Evolutionary conservation across 768 basidiomycete species (phyloP).

Genomic region (Clavulina sp.): DNA sequence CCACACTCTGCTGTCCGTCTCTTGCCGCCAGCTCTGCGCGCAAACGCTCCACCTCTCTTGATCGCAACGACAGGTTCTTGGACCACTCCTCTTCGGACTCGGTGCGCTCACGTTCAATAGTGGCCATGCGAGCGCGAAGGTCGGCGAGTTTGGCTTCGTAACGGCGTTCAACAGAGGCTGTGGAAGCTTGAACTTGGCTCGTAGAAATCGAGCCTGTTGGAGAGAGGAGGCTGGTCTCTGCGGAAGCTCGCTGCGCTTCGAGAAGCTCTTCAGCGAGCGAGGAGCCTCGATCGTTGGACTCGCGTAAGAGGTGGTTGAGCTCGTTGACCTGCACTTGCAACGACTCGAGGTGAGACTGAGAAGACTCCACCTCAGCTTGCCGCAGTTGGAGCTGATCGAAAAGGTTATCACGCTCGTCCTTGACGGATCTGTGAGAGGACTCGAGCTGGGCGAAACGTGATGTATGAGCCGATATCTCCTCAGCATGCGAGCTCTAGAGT

Average conservation of each 20-base stretch:
- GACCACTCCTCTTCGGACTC: slow-evolving; percentile 86
- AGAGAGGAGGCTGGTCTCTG: slow-evolving; percentile 23
- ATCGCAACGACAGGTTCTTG: slow-evolving; percentile 60
- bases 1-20: slow-evolving; percentile 39
- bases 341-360: slow-evolving; percentile 54
- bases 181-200: slow-evolving; percentile 25
- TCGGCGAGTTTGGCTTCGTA: slow-evolving; percentile 64
- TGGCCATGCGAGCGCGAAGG: slow-evolving; percentile 40
- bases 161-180: slow-evolving; percentile 56
- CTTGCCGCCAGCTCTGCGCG: slow-evolving; percentile 41
- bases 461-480: slow-evolving; percentile 43
- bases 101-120: slow-evolving; percentile 64
- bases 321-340: slow-evolving; percentile 68
- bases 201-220: slow-evolving; percentile 25
- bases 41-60: slow-evolving; percentile 58
- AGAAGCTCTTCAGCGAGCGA: slow-evolving; percentile 54
- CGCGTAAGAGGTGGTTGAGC: slow-evolving; percentile 70
- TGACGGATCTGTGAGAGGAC: slow-evolving; percentile 45
- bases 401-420: slow-evolving; percentile 55
- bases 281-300: slow-evolving; percentile 52
- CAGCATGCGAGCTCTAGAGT: slow-evolving; percentile 43
- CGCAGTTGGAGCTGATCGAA: slow-evolving; percentile 79
- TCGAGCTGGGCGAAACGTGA: slow-evolving; percentile 55
- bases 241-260: slow-evolving; percentile 24
- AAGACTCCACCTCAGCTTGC: slow-evolving; percentile 80